Base-by-base conservation (phyloP, 2,329 filamentous ascomycete genomes). In the Drechmeria coniospora region DNA sequence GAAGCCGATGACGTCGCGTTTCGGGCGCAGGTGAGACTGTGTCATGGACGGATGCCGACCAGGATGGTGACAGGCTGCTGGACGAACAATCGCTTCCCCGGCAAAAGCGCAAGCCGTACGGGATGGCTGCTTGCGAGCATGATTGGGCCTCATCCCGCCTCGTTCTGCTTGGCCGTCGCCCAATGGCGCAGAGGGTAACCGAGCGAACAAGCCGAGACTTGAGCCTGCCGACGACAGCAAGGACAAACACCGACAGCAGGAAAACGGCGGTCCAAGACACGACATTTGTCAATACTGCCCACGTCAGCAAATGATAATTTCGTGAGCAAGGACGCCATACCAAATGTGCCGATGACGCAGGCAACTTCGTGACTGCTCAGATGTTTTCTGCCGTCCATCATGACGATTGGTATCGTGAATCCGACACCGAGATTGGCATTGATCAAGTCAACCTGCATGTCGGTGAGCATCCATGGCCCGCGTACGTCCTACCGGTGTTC, bases 361-460 rank as follows among this genome's bases (percentile, higher is more conserved):
- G 52, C 60, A n/a, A 65, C 50, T 1, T 46, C 43, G 3, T 31
- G 35, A 12, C 43, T 37, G 12, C 45, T 41, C 6, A 57, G 34
- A 8, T 51, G 37, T 6, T 53, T 34, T 3, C 42, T 39, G n/a
- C 46, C 39, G 21, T 55, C 53, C 10, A 66, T 51, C 48, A 59
- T 58, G 2, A 65, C 44, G 3, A 68, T 52, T 0, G 64, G 63
- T 3, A 66, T 51, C 0, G 59, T 56, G 36, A 68, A 68, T 3
- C 59, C 63, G 5, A 65, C 40, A 0, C 63, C 62, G 36, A 68
- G 55, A 39, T 68, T 59, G 3, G 52, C 44, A 35, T 68, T 68
- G 29, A 67, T 51, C 8, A 66, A 52, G 26, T 66, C 54, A 14
- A 63, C 50, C 61, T 67, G 27, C 1, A 21, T n/a, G 4, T 8